Percentiles rank a stretch among this genome's conserved stretches.
Conservation (phyloP, 1,139 yeast genomes). For the Diutina scorzettiae region DNA sequence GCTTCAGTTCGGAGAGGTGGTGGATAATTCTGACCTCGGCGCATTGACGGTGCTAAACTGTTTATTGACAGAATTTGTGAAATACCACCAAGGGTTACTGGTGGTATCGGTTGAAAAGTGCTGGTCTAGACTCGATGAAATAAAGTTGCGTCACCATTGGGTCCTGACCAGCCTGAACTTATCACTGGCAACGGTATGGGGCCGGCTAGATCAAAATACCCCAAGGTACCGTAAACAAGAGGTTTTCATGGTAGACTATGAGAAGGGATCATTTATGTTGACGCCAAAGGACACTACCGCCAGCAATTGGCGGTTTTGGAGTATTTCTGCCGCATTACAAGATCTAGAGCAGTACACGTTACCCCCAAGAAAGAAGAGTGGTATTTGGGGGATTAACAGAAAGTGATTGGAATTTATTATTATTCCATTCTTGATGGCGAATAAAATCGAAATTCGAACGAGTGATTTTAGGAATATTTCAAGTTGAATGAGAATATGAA, state of each 20-base stretch:
- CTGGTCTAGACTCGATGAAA: slow-evolving; percentile 3
- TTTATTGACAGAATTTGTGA: not conserved
- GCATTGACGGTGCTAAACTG: not conserved
- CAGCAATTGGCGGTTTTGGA: not conserved
- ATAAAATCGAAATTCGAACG: too few relatives aligned
- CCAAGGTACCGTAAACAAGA: slow-evolving; percentile 1
- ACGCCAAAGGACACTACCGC: not conserved
- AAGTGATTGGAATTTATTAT: too few relatives aligned
- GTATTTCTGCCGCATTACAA: not conserved
- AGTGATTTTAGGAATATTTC: too few relatives aligned
- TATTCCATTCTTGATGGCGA: too few relatives aligned
- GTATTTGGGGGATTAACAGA: too few relatives aligned
- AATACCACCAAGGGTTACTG: not conserved
- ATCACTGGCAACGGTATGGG: not conserved
- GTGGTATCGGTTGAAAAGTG: slow-evolving; percentile 5
- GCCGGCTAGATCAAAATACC: not conserved
- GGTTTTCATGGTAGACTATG: not conserved
- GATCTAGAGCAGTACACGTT: slow-evolving; percentile 4
- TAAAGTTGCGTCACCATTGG: not conserved
- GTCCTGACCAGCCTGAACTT: not conserved
- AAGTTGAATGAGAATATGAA: too few relatives aligned
- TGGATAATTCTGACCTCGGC: not conserved
- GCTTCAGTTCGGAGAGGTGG: not conserved
- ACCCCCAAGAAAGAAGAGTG: not conserved
- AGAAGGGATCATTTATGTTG: not conserved